A percentile compares a stretch with the other conserved stretches of the same genome.
Conservation (phyloP, 2,329 filamentous ascomycete species). For the Alternaria gansuensis region DNA sequence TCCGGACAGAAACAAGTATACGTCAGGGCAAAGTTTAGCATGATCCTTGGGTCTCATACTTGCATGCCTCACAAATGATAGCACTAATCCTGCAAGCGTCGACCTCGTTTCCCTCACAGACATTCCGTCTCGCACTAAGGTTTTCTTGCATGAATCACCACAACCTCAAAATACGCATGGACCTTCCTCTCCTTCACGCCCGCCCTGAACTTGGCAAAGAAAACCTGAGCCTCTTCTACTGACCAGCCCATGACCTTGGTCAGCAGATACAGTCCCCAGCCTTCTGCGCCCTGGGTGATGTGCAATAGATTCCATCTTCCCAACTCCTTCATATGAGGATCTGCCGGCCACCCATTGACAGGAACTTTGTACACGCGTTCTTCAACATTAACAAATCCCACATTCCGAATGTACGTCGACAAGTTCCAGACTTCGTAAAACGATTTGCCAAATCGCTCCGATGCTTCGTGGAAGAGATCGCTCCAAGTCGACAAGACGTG, state of each 20-base stretch:
- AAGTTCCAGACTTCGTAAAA: constrained; percentile 42
- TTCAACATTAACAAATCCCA: constrained; percentile 40
- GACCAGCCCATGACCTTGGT: constrained; percentile 47
- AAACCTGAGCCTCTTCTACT: constrained; percentile 56
- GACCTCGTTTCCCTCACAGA: background rate
- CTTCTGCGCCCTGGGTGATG: constrained; percentile 40
- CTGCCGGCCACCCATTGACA: constrained; percentile 40
- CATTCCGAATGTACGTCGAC: constrained; percentile 36
- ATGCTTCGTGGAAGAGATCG: constrained; percentile 40
- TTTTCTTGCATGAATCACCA: constrained; percentile 30
- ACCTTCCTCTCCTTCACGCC: constrained; percentile 44
- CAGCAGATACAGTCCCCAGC: constrained; percentile 42
- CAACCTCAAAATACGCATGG: constrained; percentile 45
- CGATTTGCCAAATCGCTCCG: constrained; percentile 34
- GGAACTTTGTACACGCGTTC: constrained; percentile 45
- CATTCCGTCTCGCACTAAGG: background rate
- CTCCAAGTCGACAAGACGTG: constrained; percentile 41
- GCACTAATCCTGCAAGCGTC: too few species aligned
- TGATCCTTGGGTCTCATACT: background rate
- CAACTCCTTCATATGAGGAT: constrained; percentile 46
- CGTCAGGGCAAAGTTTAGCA: background rate
- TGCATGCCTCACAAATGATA: background rate
- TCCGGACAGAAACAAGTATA: background rate
- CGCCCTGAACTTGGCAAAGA: constrained; percentile 48
- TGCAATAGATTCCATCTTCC: constrained; percentile 46